Conservation (phyloP, 2,329 filamentous ascomycete species). For the Pseudogymnoascus sp. region DNA sequence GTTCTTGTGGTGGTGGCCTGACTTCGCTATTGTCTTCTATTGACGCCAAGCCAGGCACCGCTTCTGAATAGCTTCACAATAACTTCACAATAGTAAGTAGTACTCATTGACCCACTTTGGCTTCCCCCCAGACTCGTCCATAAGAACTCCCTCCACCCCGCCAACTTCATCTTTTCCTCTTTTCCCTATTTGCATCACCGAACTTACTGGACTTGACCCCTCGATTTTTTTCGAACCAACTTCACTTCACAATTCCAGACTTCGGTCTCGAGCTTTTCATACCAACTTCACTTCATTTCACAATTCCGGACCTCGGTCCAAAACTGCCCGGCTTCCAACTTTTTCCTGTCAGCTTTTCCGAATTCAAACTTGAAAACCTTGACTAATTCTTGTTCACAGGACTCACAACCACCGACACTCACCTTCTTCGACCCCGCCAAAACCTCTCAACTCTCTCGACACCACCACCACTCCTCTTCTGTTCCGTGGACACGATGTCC, state of each 20-base stretch:
- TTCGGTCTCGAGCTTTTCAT: background rate
- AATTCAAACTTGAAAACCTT: background rate
- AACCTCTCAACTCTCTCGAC: background rate
- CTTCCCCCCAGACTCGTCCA: background rate
- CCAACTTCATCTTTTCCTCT: background rate
- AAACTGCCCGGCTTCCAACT: background rate
- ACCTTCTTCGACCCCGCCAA: background rate
- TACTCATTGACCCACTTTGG: background rate
- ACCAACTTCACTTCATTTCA: background rate
- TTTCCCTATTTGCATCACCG: slow-evolving; percentile 1
- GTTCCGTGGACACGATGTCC: background rate
- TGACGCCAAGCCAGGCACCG: background rate
- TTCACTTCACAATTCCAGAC: slow-evolving; percentile 2
- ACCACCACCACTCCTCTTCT: background rate
- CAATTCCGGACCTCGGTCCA: background rate
- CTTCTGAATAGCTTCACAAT: slow-evolving; percentile 14
- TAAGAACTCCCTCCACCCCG: background rate
- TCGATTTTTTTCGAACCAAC: slow-evolving; percentile 1
- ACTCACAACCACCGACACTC: background rate
- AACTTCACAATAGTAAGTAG: slow-evolving; percentile 14
- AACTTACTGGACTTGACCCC: slow-evolving; percentile 1
- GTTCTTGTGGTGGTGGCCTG: background rate
- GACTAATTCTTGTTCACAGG: background rate
- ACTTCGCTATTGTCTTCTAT: slow-evolving; percentile 11
- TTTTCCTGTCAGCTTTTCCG: background rate